phyloP scores from a whole-genome alignment of 306 rosid species.

The Abrus precatorius region DNA sequence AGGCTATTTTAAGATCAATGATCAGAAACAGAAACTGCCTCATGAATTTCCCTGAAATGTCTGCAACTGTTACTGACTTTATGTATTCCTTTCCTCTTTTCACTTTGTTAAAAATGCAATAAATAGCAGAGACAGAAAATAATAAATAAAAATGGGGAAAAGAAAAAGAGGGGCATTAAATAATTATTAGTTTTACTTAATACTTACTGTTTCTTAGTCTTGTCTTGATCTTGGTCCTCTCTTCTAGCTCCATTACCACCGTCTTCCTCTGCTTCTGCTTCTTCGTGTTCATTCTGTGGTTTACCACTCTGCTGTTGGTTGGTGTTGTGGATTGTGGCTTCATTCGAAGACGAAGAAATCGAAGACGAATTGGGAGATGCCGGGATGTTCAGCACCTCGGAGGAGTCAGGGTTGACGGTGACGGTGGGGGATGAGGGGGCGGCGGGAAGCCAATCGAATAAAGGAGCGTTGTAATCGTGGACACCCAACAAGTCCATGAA shows the following conservation, averaged over 20 bases:
- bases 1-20: background rate
- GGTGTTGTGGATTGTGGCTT: conserved; percentile 37
- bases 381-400: conserved; percentile 71
- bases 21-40: conserved; percentile 7
- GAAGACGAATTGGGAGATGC: conserved; percentile 76
- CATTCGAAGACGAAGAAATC: conserved; percentile 76
- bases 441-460: conserved; percentile 56
- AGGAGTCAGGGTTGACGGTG: conserved; percentile 62
- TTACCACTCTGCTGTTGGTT: conserved; percentile 41
- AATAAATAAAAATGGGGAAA: background rate
- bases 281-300: background rate
- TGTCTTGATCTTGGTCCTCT: conserved; percentile 61
- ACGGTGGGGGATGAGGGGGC: conserved; percentile 35
- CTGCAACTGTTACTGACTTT: background rate
- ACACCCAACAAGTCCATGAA: conserved; percentile 63
- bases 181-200: background rate
- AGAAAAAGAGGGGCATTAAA: conserved; percentile 41
- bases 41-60: conserved; percentile 26
- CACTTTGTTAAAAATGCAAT: background rate
- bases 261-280: conserved; percentile 36
- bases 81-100: background rate
- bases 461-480: conserved; percentile 51
- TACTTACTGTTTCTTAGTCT: conserved; percentile 72
- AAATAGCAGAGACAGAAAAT: background rate
- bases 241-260: conserved; percentile 28